phyloP scores from a whole-genome alignment of 768 basidiomycete species.

The Tylopilus plumbeoviolaceoides region DNA sequence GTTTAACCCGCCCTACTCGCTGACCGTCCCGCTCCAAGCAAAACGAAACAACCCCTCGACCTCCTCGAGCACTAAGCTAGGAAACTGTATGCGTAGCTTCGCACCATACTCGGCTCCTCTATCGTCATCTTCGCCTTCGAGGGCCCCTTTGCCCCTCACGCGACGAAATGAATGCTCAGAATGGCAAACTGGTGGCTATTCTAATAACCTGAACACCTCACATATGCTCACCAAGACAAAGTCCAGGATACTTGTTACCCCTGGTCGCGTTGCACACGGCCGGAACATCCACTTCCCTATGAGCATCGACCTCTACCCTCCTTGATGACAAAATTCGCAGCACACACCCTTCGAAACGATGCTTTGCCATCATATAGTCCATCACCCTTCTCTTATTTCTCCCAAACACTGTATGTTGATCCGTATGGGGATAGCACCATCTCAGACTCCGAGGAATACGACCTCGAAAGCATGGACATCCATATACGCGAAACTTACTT shows the following conservation, averaged over 20 bases:
- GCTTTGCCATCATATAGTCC: neutral
- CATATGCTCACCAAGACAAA: neutral
- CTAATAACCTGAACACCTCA: neutral
- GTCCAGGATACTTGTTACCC: neutral
- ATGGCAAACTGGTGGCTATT: slow-evolving; percentile 4
- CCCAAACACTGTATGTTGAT: neutral
- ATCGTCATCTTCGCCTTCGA: slow-evolving; percentile 19
- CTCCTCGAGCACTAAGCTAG: slow-evolving; percentile 7
- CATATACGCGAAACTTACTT: slow-evolving; percentile 48
- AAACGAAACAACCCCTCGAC: slow-evolving; percentile 22
- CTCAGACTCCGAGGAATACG: slow-evolving; percentile 27
- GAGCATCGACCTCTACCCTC: slow-evolving; percentile 14
- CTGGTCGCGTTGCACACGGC: slow-evolving; percentile 2
- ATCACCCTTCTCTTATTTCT: neutral
- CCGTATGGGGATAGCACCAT: slow-evolving; percentile 15
- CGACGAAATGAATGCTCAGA: slow-evolving; percentile 1
- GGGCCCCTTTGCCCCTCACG: slow-evolving; percentile 12
- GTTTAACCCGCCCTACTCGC: slow-evolving; percentile 6
- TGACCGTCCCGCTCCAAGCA: slow-evolving; percentile 15
- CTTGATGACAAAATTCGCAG: slow-evolving; percentile 14
- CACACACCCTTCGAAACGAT: slow-evolving; percentile 2
- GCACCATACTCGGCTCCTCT: slow-evolving; percentile 17
- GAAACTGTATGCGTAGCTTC: neutral
- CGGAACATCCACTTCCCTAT: neutral
- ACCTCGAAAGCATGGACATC: slow-evolving; percentile 32